Conservation (phyloP, 1,139 yeast species). For the Nakaseomyces bracarensis region DNA sequence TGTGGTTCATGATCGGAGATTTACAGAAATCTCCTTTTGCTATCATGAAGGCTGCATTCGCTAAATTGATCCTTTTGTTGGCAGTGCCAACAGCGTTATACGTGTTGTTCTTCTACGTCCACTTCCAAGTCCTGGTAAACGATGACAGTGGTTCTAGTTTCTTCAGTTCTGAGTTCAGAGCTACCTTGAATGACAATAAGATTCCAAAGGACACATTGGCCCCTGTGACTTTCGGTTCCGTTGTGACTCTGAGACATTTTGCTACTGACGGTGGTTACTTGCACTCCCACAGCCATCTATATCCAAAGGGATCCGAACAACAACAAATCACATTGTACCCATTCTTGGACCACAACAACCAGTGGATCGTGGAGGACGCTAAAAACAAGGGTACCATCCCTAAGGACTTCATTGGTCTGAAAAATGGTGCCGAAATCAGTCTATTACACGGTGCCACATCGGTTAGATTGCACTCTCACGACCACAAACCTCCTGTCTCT, state of each 20-base stretch:
- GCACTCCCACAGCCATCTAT: slow-evolving; percentile 81
- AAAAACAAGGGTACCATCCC: slow-evolving; percentile 41
- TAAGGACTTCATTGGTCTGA: slow-evolving; percentile 49
- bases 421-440: slow-evolving; percentile 75
- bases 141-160: slow-evolving; percentile 88
- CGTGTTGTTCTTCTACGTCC: slow-evolving; percentile 65
- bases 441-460: slow-evolving; percentile 59
- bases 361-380: slow-evolving; percentile 73
- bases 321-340: slow-evolving; percentile 93
- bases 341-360: slow-evolving; percentile 80
- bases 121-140: slow-evolving; percentile 58
- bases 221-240: slow-evolving; percentile 85
- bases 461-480: slow-evolving; percentile 92
- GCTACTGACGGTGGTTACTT: slow-evolving; percentile 90
- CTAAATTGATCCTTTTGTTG: slow-evolving; percentile 48
- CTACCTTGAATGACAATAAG: slow-evolving; percentile 59
- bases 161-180: slow-evolving; percentile 83
- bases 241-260: slow-evolving; percentile 67
- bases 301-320: slow-evolving; percentile 89
- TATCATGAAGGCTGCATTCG: slow-evolving; percentile 38
- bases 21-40: slow-evolving; percentile 36
- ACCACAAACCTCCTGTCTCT: slow-evolving; percentile 86
- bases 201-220: slow-evolving; percentile 65
- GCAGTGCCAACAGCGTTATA: slow-evolving; percentile 67
- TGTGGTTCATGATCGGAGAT: slow-evolving; percentile 90